A percentile compares a stretch with the other conserved stretches of the same genome.
These are phyloP conservation scores for Lentinus polychrous DNA, from an alignment of 1,284 basidiomycete genomes.

Conservation along the genomic window DNA sequence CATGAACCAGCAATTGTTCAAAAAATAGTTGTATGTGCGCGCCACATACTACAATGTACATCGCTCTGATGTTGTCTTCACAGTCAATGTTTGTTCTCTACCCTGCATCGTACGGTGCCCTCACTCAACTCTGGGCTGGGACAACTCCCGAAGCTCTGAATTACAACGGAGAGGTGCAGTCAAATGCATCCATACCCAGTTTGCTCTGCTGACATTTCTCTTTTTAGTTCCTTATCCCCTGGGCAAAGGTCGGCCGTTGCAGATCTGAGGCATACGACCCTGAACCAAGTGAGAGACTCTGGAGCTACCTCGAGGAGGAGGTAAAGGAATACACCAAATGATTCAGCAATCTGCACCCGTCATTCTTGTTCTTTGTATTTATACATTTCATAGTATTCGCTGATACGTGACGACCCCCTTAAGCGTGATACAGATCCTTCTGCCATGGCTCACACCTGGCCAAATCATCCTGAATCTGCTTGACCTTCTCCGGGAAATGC, in stretches of 20 bases:
- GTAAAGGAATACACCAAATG: conserved; percentile 7
- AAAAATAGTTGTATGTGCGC: conserved; percentile 10
- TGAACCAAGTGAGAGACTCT: conserved; percentile 23
- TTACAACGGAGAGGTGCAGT: conserved; percentile 19
- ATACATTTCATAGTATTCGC: too few relatives aligned
- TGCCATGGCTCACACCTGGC: conserved; percentile 7
- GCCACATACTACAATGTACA: too few relatives aligned
- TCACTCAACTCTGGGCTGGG: conserved; percentile 21
- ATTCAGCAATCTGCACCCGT: too few relatives aligned
- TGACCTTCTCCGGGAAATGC: not conserved
- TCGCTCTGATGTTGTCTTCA: not conserved
- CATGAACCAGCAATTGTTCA: conserved; percentile 6
- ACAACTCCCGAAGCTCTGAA: conserved; percentile 18
- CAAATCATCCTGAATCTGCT: not conserved
- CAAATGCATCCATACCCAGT: conserved; percentile 15
- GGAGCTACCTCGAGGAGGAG: conserved; percentile 30
- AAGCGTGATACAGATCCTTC: not conserved
- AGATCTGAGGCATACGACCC: conserved; percentile 20
- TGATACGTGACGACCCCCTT: too few relatives aligned
- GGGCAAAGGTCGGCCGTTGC: conserved; percentile 28
- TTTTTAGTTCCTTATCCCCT: conserved; percentile 25
- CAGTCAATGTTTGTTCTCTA: conserved; percentile 5
- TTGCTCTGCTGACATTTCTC: not conserved
- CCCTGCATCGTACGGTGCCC: conserved; percentile 16
- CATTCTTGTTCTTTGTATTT: too few relatives aligned